Evolutionary conservation across 306 rosid species (phyloP).

Genomic region (Cucumis melo): DNA sequence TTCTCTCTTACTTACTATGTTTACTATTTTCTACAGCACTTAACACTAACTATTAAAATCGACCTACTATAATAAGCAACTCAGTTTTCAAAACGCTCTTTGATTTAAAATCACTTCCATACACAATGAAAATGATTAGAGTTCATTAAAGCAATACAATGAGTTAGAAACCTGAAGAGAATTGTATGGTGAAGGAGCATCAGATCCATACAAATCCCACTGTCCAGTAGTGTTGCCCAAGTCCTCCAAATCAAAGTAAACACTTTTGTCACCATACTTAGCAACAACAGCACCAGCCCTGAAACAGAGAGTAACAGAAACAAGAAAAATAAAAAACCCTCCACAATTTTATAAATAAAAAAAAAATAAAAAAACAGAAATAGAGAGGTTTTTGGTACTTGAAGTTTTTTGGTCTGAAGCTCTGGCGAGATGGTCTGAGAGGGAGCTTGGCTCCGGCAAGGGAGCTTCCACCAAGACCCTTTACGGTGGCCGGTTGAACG

Average conservation of each 20-base stretch:
- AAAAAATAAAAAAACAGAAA: not conserved
- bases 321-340: not conserved
- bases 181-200: conserved; percentile 94
- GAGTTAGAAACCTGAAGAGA: conserved; percentile 59
- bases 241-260: conserved; percentile 87
- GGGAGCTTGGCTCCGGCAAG: conserved; percentile 54
- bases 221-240: conserved; percentile 92
- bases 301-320: not conserved
- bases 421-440: conserved; percentile 53
- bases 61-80: no score
- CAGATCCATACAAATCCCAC: conserved; percentile 96
- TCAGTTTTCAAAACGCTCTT: no score
- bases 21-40: no score
- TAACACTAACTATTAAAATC: no score
- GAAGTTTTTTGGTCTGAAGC: conserved; percentile 34
- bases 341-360: not conserved
- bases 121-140: not conserved
- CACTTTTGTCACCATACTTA: conserved; percentile 93
- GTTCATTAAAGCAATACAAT: not conserved
- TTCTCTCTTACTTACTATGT: no score
- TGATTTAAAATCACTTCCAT: not conserved
- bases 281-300: conserved; percentile 76
- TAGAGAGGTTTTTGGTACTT: conserved; percentile 18
- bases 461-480: conserved; percentile 77
- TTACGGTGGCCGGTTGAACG: conserved; percentile 47